phyloP scores from a whole-genome alignment of 768 basidiomycete genomes.

The Kwoniella mangroviensis region DNA sequence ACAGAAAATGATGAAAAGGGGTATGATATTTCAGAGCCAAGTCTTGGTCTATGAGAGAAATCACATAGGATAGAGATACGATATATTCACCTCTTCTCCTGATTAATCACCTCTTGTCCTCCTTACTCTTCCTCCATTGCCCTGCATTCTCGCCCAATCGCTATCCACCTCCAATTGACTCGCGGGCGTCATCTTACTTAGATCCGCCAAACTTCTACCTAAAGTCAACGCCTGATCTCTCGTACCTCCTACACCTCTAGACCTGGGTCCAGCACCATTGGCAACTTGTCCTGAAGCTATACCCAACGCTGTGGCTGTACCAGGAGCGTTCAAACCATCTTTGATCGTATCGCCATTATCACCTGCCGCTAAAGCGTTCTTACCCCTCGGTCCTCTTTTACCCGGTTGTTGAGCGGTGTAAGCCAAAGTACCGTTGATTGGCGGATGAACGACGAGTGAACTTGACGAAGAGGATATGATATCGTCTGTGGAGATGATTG shows the following conservation, averaged over 20 bases:
- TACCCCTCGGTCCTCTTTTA: conserved; percentile 48
- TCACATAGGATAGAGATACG: too few species aligned
- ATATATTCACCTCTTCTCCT: conserved; percentile 2
- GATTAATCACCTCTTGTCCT: conserved; percentile 40
- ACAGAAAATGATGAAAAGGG: too few species aligned
- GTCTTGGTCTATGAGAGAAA: too few species aligned
- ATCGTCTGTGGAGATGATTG: conserved; percentile 48
- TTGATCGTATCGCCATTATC: conserved; percentile 22
- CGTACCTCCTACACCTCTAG: conserved; percentile 38
- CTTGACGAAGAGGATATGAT: conserved; percentile 49
- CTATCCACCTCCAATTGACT: conserved; percentile 47
- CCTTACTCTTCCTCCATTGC: conserved; percentile 35
- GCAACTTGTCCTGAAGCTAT: conserved; percentile 41
- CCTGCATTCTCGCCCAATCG: conserved; percentile 54
- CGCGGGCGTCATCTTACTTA: conserved; percentile 45
- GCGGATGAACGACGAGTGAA: conserved; percentile 45
- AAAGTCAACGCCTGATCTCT: conserved; percentile 38
- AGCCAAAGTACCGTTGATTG: conserved; percentile 24
- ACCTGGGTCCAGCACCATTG: conserved; percentile 15
- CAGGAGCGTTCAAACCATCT: conserved; percentile 40
- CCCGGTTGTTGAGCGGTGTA: conserved; percentile 19
- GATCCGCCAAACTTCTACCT: conserved; percentile 51
- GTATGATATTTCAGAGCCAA: too few species aligned
- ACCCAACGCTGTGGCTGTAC: conserved; percentile 47
- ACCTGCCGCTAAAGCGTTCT: conserved; percentile 11